Evolutionary conservation across 306 rosid genomes (phyloP), one percentile per base, ranked within the genome.

Genomic region (Sphenostylis stenocarpa): DNA sequence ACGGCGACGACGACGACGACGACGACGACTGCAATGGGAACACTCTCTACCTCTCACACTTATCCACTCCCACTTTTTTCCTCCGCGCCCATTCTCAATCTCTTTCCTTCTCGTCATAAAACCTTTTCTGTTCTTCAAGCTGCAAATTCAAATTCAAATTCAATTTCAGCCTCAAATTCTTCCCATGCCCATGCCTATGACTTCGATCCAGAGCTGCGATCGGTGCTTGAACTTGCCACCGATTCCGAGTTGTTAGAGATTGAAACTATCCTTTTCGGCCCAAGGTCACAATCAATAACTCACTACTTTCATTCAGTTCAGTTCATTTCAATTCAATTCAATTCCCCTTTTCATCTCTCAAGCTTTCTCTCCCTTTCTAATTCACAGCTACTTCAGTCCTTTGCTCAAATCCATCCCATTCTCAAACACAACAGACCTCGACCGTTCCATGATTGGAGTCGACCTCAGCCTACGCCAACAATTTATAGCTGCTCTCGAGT

Each of bases 301-400:
- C 12, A 36, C 41, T 36, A 36, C 41, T 36, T 36, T 36, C 41
- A 7, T 36, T 2, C 41, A 36, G 2, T 36, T 36, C 41, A 36
- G 8, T 38, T 38, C 43, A 38, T 2, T 38, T 38, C 12, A 29
- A 29, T 29, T 29, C 33, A 29, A 29, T 29, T 29, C 33, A 29
- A 29, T 29, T 26, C 28, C 28, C 33, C 23, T 16, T 15, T 62
- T 7, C 43, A 0, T 4, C 19, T 64, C 17, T n/a, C 15, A 44
- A 21, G 2, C 11, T 15, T 10, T 16, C 9, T 1, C 5, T 52
- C 60, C 7, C 6, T n/a, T 64, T 47, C 47, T 57, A 38, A 58
- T 57, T 62, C 78, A 76, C 96, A 94, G 97, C 76, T 95, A 92
- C 88, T 90, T 89, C 81, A 92, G 98, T 77, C 97, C 98, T 66